Evolutionary conservation across 768 basidiomycete genomes (phyloP), one percentile per base, ranked within the genome.

Genomic region (Leucosporidium creatinivorum): DNA sequence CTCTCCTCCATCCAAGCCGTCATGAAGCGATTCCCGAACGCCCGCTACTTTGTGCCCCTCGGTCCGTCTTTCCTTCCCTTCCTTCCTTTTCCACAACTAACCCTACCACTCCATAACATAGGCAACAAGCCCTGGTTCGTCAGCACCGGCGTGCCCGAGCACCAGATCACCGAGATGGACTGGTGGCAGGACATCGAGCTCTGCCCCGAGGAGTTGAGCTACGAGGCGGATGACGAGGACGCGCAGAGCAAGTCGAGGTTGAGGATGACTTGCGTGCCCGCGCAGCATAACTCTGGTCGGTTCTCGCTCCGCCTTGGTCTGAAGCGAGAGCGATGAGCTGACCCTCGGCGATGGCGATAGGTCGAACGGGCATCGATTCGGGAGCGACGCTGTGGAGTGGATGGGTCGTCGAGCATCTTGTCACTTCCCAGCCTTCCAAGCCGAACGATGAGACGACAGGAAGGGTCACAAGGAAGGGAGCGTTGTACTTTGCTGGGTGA

Each of bases 251-350:
- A 55, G 54, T 58, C 31, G 51, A 51, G 17, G 57, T 54, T 62
- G 21, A 44, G 62, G 49, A 74, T 82, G 58, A 77, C 78, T 6
- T 81, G 80, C 67, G 76, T 78, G 10, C 81, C 81, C 1, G 80
- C 81, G 6, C 81, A 82, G 63, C 81, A 82, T 67, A 78, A 72
- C 44, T 81, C 80, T 57, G 80, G 81, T 81, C 31, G 33, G 60
- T 61, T 15, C 7, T 33, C 5, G 21, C 4, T 36, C 21, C 17
- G 8, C n/a, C n/a, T n/a, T 21, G 13, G 33, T n/a, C n/a, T n/a
- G 1, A 2, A n/a, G 17, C 51, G 17, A 17, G 26, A n/a, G 51
- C 23, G 51, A 9, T 7, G 3, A 30, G 49, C 44, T 61, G 31
- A 36, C 48, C 58, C 47, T n/a, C 8, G 47, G 50, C 26, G 15